Evolutionary conservation across 192 early-diverging fungal species (phyloP).

Genomic region (Linnemannia schmuckeri): DNA sequence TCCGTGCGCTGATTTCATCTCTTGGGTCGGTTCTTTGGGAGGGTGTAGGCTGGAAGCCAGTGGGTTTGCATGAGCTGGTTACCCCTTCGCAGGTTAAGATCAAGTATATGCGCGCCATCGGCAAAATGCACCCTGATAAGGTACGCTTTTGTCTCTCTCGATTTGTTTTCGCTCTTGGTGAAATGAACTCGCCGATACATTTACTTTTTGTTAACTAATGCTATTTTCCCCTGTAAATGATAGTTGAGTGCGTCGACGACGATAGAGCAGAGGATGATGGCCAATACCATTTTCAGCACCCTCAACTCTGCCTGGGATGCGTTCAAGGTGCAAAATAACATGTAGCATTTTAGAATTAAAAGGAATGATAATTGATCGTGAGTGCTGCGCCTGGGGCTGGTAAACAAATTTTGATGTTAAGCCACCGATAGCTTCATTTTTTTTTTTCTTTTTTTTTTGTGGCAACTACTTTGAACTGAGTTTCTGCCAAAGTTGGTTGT

Average conservation of each 20-base stretch:
- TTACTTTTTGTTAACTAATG: constrained; percentile 7
- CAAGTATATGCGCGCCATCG: constrained; percentile 92
- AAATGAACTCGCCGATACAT: no score
- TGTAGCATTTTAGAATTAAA: constrained; percentile 51
- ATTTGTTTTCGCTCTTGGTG: not conserved
- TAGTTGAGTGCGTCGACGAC: constrained; percentile 68
- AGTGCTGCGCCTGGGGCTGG: not conserved
- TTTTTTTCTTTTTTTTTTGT: constrained; percentile 40
- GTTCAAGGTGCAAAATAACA: constrained; percentile 87
- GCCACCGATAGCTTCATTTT: constrained; percentile 12
- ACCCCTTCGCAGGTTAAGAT: constrained; percentile 90
- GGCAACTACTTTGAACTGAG: not conserved
- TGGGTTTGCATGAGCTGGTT: constrained; percentile 89
- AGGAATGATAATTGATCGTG: not conserved
- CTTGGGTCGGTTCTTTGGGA: constrained; percentile 85
- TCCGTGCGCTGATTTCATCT: constrained; percentile 88
- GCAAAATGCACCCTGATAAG: constrained; percentile 96
- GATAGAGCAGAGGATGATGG: constrained; percentile 89
- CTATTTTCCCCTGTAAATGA: not conserved
- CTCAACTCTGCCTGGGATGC: constrained; percentile 97
- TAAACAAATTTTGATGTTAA: not conserved
- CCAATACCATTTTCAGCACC: constrained; percentile 86
- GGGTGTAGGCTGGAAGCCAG: constrained; percentile 77
- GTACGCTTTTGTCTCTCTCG: constrained; percentile 47
- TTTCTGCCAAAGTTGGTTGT: not conserved